Base-by-base conservation (phyloP, 2,329 filamentous ascomycete species). In the Amylocarpus encephaloides region DNA sequence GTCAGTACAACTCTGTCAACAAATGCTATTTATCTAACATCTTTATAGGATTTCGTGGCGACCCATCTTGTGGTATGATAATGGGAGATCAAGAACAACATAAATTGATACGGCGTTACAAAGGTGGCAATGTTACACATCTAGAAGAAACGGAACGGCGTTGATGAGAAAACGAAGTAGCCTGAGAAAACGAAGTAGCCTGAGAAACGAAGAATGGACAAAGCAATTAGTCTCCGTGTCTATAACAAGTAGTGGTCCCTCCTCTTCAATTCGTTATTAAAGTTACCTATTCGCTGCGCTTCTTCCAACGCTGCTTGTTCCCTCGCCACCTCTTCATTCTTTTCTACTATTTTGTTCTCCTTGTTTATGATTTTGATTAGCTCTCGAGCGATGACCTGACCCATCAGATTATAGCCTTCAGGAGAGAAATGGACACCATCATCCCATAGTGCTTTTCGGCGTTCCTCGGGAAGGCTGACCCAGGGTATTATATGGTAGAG, bases 371-470 rank as follows among this genome's bases (percentile, higher is more conserved):
- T 29, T 12, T 71, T 69, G 44, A 80, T 68, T 9, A 86, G 63
- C 18, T 68, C 71, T 30, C 74, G 70, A 42, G 74, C 81, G 41
- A 85, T 71, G 50, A 75, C 70, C 19, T 73, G 69, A 1, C 82
- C 82, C 70, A 86, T 79, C 59, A 77, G 69, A 58, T 82, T 73
- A 67, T 86, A 86, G 5, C 83, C 83, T 5, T 68, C 71, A 0
- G 69, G 65, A 0, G 75, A 78, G 6, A 85, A 70, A 66, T 86
- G 82, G 22, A 85, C 56, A 11, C 73, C 75, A 63, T 86, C 82
- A 55, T 82, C 74, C 79, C 80, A 85, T 59, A 80, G 76, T 52
- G 66, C 67, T 1, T 68, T 52, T 18, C 72, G 70, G 48, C 78
- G 73, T 1, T 67, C 60, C 9, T 70, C 62, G 1, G 69, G 61